These are phyloP conservation scores for Tricholoma terreum DNA, from an alignment of 768 basidiomycete genomes.

Conservation along the genomic window DNA sequence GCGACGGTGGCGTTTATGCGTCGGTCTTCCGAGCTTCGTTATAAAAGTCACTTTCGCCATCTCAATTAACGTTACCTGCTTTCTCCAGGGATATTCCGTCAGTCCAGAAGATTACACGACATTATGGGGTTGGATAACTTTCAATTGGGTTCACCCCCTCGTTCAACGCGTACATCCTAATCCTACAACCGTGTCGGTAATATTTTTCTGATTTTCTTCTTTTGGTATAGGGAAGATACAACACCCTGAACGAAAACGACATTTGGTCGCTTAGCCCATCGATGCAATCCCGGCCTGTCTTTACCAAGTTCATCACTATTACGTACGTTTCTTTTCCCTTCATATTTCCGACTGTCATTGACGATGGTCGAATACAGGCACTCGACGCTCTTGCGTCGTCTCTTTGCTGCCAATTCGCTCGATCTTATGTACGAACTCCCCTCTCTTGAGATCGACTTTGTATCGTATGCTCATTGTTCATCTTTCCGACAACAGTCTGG, in stretches of 20 bases:
- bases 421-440: constrained; percentile 40
- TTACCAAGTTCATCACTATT: constrained; percentile 44
- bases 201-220: not conserved
- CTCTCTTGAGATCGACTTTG: too few species aligned
- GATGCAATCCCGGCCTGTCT: constrained; percentile 63
- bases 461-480: not conserved
- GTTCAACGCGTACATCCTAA: constrained; percentile 40
- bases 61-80: not conserved
- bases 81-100: constrained; percentile 46
- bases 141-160: constrained; percentile 69
- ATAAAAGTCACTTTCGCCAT: not conserved
- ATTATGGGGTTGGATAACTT: constrained; percentile 69
- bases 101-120: constrained; percentile 76
- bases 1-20: too few species aligned
- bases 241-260: constrained; percentile 66
- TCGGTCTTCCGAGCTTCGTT: too few species aligned
- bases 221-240: constrained; percentile 41
- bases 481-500: constrained; percentile 39
- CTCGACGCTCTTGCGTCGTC: constrained; percentile 38
- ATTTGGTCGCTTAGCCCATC: constrained; percentile 72
- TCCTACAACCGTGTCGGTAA: not conserved
- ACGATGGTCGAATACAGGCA: constrained; percentile 20
- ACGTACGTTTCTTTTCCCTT: constrained; percentile 22
- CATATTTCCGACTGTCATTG: not conserved
- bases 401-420: constrained; percentile 45